A percentile compares a stretch with the other conserved stretches of the same genome.
phyloP scores from a whole-genome alignment of 2,329 filamentous ascomycete genomes.

The Apiospora malaysiana region DNA sequence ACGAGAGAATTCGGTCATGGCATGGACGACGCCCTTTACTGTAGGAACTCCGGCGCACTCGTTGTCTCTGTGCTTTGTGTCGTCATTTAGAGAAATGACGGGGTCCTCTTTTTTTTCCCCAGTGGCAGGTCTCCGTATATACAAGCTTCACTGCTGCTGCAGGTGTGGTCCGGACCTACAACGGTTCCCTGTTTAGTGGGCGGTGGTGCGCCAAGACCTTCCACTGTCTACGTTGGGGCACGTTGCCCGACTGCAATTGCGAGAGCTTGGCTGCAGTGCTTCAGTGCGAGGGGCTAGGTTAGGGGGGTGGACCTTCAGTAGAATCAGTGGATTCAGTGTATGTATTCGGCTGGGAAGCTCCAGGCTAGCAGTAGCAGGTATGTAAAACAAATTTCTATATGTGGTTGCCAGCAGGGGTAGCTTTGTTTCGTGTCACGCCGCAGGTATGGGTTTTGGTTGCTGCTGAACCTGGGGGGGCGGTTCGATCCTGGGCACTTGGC shows the following conservation, averaged over 20 bases:
- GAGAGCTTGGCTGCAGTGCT: background rate
- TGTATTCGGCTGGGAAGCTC: background rate
- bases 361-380: too few relatives aligned
- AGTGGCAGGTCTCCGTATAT: background rate
- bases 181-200: conserved; percentile 10
- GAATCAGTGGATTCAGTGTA: conserved; percentile 12
- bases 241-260: background rate
- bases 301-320: background rate
- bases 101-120: background rate
- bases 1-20: conserved; percentile 5
- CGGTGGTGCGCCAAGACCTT: background rate
- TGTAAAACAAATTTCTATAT: background rate
- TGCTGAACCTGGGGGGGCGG: background rate
- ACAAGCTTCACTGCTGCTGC: conserved; percentile 10
- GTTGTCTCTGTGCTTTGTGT: background rate
- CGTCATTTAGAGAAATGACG: conserved; percentile 11
- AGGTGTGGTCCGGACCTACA: conserved; percentile 3
- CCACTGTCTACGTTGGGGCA: conserved; percentile 1
- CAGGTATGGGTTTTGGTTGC: too few relatives aligned
- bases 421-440: conserved; percentile 15
- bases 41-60: background rate
- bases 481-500: too few relatives aligned
- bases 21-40: background rate
- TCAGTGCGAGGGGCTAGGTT: background rate
- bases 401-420: background rate